These are phyloP conservation scores for Russula dissimulans DNA, from an alignment of 768 basidiomycete genomes.

Conservation along the genomic window DNA sequence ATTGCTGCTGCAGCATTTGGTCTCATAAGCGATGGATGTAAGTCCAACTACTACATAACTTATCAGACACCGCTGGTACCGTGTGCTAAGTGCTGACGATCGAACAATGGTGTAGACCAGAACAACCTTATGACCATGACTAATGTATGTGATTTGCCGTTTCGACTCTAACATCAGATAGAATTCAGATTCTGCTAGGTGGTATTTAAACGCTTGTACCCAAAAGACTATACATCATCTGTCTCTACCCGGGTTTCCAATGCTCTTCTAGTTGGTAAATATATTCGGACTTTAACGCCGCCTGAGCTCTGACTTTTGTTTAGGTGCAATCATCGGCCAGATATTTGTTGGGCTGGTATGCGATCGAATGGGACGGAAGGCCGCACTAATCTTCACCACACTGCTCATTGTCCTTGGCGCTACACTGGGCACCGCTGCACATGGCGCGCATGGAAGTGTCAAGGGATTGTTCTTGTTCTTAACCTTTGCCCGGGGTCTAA, in stretches of 20 bases:
- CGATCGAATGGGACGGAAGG: constrained; percentile 65
- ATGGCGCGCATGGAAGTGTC: constrained; percentile 46
- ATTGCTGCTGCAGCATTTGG: constrained; percentile 58
- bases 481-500: constrained; percentile 62
- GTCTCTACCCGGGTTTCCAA: constrained; percentile 66
- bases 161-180: background rate
- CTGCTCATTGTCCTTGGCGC: constrained; percentile 61
- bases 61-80: background rate
- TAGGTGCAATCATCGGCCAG: constrained; percentile 56
- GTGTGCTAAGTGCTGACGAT: background rate
- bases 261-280: constrained; percentile 55
- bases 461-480: constrained; percentile 66
- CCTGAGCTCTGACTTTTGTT: background rate
- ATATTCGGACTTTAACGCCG: constrained; percentile 1
- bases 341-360: constrained; percentile 58
- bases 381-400: constrained; percentile 63
- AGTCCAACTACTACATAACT: constrained; percentile 10
- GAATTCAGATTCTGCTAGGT: constrained; percentile 34
- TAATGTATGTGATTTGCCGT: constrained; percentile 34
- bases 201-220: constrained; percentile 55
- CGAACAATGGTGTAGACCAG: constrained; percentile 36
- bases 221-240: constrained; percentile 46
- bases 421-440: constrained; percentile 57
- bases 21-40: constrained; percentile 55
- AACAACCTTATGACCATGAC: constrained; percentile 65